Conservation (phyloP, 208 protist species). For the Wallacemonas sp. region DNA sequence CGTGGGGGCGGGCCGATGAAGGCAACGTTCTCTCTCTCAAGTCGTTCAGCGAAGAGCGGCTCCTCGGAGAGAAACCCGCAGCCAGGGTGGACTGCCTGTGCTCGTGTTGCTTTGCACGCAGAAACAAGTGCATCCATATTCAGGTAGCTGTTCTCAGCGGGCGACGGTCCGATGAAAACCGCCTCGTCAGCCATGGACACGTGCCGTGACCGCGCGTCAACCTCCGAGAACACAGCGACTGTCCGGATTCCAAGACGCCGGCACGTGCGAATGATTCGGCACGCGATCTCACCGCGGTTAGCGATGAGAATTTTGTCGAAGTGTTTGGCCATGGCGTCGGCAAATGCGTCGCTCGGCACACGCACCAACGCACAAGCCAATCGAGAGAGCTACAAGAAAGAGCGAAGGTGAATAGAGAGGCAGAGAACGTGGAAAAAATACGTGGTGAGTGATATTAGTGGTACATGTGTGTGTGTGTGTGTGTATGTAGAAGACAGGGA, state of each 20-base stretch:
- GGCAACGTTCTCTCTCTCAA: conserved; percentile 72
- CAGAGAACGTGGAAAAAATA: not conserved
- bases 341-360: not conserved
- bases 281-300: conserved; percentile 98
- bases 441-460: not conserved
- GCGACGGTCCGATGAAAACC: conserved; percentile 60
- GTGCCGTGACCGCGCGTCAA: conserved; percentile 92
- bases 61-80: conserved; percentile 99
- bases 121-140: conserved; percentile 92
- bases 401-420: not conserved
- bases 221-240: conserved; percentile 95
- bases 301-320: conserved; percentile 96
- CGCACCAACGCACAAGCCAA: not conserved
- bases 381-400: not conserved
- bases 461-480: not conserved
- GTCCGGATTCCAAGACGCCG: conserved; percentile 92
- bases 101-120: conserved; percentile 80
- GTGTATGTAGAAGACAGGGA: too few species aligned
- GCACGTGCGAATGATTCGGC: conserved; percentile 94
- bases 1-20: conserved; percentile 94
- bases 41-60: conserved; percentile 81
- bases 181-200: conserved; percentile 89
- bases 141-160: conserved; percentile 87
- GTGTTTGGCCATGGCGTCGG: not conserved
- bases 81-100: conserved; percentile 96